A percentile compares a stretch with the other conserved stretches of the same genome.
Conservation (phyloP, 2,329 filamentous ascomycete genomes). For the Ceratocystis ficicola region DNA sequence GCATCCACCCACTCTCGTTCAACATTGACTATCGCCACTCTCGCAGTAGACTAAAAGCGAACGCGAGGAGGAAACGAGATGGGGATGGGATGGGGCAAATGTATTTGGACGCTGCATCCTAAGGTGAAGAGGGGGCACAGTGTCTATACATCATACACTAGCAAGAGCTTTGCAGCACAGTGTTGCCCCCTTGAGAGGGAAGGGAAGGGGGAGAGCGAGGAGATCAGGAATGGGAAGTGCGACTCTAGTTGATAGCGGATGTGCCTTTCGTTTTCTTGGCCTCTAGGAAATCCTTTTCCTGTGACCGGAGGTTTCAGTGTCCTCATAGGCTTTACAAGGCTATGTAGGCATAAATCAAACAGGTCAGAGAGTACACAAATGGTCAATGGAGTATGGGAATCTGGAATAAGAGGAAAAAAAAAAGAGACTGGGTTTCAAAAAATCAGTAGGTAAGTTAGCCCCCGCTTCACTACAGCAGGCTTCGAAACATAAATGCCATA, state of each 20-base stretch:
- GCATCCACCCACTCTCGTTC: not conserved
- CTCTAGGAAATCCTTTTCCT: not conserved
- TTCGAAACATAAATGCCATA: conserved; percentile 9
- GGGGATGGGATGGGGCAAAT: not conserved
- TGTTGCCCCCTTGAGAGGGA: not conserved
- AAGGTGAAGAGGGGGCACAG: not conserved
- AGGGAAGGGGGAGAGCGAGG: not conserved
- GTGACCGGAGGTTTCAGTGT: not conserved
- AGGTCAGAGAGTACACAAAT: not conserved
- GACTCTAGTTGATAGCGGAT: not conserved
- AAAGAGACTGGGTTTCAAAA: not conserved
- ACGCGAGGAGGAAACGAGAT: not conserved
- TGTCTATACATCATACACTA: not conserved
- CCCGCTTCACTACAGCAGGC: not conserved
- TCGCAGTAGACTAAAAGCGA: not conserved
- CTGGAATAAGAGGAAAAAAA: not conserved
- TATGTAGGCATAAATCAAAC: not conserved
- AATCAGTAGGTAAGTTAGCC: not conserved
- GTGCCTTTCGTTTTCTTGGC: not conserved
- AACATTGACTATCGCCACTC: not conserved
- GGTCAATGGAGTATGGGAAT: not conserved
- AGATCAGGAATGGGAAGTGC: no score
- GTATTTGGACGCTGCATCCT: not conserved
- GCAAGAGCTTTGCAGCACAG: not conserved
- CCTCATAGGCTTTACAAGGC: not conserved